Evolutionary conservation across 495 filamentous ascomycete genomes (phyloP).

Genomic region (Amniculicola lignicola): DNA sequence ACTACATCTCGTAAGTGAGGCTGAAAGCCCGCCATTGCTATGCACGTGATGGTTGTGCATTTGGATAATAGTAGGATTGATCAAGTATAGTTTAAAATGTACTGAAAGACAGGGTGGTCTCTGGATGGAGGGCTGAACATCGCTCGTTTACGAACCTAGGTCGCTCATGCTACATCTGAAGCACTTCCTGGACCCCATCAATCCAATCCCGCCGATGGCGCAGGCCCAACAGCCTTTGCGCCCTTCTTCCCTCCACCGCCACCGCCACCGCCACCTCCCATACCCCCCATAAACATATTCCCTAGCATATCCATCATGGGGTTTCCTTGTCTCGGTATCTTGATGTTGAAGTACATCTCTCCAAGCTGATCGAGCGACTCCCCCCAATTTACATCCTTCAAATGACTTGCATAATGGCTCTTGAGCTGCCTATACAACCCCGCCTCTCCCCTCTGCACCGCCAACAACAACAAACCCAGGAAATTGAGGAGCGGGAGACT

Average conservation of each 20-base stretch:
- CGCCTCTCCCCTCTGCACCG: constrained; percentile 72
- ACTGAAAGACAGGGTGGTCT: no score
- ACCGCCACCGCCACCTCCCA: constrained; percentile 42
- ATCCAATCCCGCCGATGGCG: constrained; percentile 55
- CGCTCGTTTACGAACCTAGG: no score
- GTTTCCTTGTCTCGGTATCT: constrained; percentile 80
- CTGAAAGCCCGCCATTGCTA: no score
- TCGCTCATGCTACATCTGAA: no score
- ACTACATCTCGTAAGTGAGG: no score
- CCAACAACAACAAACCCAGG: constrained; percentile 74
- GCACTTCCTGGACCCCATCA: no score
- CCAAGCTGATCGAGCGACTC: constrained; percentile 81
- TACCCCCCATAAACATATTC: constrained; percentile 76
- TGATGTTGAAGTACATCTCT: constrained; percentile 97
- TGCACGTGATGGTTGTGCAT: no score
- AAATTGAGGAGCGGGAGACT: constrained; percentile 90
- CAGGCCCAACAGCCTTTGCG: constrained; percentile 47
- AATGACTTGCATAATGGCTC: constrained; percentile 72
- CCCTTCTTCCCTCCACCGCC: constrained; percentile 30
- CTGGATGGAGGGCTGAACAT: no score
- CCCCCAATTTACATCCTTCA: constrained; percentile 77
- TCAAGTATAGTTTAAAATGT: no score
- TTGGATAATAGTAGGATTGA: no score
- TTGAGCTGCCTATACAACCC: constrained; percentile 82
- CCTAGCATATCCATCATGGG: constrained; percentile 98